Evolutionary conservation across 1,139 yeast species (phyloP).

Genomic region (Pichia sp.): DNA sequence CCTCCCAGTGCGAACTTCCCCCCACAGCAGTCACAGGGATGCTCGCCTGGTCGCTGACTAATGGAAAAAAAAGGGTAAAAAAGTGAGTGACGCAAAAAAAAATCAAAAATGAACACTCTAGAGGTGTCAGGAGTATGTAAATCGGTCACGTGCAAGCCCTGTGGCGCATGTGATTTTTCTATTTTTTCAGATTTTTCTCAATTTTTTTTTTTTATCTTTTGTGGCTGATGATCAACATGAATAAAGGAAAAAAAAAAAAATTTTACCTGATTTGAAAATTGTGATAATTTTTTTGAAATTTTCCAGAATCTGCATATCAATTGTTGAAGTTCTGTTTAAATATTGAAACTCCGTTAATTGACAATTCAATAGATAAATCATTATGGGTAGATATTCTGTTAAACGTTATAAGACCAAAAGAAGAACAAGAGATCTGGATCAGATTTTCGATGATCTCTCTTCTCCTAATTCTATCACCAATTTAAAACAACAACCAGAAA

Average conservation of each 20-base stretch:
- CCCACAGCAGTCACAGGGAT: too few species aligned
- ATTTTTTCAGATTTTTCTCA: background rate
- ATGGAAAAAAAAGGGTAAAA: too few species aligned
- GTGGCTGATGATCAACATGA: too few species aligned
- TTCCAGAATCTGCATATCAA: background rate
- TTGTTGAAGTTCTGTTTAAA: background rate
- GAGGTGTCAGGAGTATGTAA: too few species aligned
- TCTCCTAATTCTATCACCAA: conserved; percentile 51
- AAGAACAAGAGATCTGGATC: conserved; percentile 79
- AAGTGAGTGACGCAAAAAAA: too few species aligned
- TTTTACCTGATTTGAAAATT: too few species aligned
- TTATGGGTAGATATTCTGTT: conserved; percentile 83
- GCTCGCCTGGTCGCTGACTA: too few species aligned
- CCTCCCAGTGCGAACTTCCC: too few species aligned
- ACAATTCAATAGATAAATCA: conserved; percentile 4
- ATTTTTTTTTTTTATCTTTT: too few species aligned
- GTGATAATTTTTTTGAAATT: too few species aligned
- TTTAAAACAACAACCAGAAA: conserved; percentile 74
- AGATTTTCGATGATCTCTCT: conserved; percentile 68
- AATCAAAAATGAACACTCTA: too few species aligned
- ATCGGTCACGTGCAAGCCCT: too few species aligned
- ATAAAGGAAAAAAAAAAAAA: background rate
- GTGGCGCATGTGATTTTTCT: background rate
- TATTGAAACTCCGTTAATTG: background rate
- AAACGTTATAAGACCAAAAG: conserved; percentile 72